A percentile compares a stretch with the other conserved stretches of the same genome.
Evolutionary conservation across 306 rosid genomes (phyloP).

Genomic region (Canavalia ensiformis): DNA sequence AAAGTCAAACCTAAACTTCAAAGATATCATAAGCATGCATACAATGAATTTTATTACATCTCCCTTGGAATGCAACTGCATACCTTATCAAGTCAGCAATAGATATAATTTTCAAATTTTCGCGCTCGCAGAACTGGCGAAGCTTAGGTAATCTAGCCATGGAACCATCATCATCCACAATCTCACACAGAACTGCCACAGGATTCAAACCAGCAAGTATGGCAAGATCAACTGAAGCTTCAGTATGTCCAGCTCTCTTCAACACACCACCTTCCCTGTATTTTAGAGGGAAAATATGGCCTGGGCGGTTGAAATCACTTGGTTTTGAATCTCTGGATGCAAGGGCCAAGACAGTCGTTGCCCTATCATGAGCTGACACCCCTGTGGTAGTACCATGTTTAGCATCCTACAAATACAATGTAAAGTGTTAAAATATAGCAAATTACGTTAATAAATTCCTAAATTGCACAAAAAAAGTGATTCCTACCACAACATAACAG

Average conservation of each 20-base stretch:
- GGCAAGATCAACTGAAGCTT: conserved; percentile 94
- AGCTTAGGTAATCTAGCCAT: conserved; percentile 97
- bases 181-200: conserved; percentile 82
- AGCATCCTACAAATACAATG: conserved; percentile 67
- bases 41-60: conserved; percentile 4
- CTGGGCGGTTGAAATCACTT: conserved; percentile 92
- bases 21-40: conserved; percentile 10
- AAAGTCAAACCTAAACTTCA: conserved; percentile 29
- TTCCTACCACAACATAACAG: conserved; percentile 14
- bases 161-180: conserved; percentile 99
- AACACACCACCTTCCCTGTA: conserved; percentile 95
- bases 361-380: conserved; percentile 94
- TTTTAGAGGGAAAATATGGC: conserved; percentile 92
- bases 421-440: conserved; percentile 33
- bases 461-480: conserved; percentile 2
- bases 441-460: conserved; percentile 4
- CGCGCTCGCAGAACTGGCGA: conserved; percentile 74
- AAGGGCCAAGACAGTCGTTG: conserved; percentile 88
- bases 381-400: conserved; percentile 91
- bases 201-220: conserved; percentile 90
- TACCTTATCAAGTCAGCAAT: conserved; percentile 96
- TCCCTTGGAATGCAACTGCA: conserved; percentile 2
- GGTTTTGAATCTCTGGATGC: conserved; percentile 89
- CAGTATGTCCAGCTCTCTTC: conserved; percentile 98
- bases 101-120: conserved; percentile 87